phyloP scores from a whole-genome alignment of 2,329 filamentous ascomycete genomes.

The Ceratocystis alfenasii region DNA sequence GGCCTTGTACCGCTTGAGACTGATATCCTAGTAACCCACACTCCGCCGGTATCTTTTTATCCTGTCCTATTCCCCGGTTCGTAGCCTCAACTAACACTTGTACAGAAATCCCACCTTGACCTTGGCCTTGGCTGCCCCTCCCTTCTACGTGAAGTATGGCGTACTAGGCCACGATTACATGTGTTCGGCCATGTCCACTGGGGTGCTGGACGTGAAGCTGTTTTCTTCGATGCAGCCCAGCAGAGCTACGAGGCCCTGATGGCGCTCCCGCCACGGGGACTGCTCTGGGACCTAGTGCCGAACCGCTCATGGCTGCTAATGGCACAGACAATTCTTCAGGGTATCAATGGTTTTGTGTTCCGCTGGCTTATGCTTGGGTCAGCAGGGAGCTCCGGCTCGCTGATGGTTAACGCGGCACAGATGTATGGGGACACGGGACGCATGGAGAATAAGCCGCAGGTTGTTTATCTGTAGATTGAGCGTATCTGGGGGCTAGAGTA shows the following conservation, averaged over 20 bases:
- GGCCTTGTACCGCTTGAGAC: slow-evolving; percentile 57
- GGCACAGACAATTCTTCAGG: slow-evolving; percentile 35
- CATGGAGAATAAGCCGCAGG: slow-evolving; percentile 32
- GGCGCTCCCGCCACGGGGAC: slow-evolving; percentile 33
- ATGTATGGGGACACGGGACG: slow-evolving; percentile 43
- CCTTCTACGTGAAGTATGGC: slow-evolving; percentile 60
- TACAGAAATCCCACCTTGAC: slow-evolving; percentile 54
- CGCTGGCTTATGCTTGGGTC: slow-evolving; percentile 46
- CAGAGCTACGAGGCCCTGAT: slow-evolving; percentile 56
- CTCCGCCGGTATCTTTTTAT: slow-evolving; percentile 47
- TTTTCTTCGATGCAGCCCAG: slow-evolving; percentile 67
- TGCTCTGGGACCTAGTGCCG: slow-evolving; percentile 37
- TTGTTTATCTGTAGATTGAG: slow-evolving; percentile 24
- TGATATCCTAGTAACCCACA: slow-evolving; percentile 72
- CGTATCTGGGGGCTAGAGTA: not conserved
- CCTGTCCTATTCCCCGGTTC: not conserved
- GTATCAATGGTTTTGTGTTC: slow-evolving; percentile 39
- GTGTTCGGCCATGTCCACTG: slow-evolving; percentile 80
- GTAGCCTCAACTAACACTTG: slow-evolving; percentile 7
- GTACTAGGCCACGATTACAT: slow-evolving; percentile 61
- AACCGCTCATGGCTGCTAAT: slow-evolving; percentile 38
- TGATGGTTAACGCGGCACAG: slow-evolving; percentile 48
- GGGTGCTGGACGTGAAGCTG: slow-evolving; percentile 55
- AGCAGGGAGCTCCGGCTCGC: slow-evolving; percentile 37
- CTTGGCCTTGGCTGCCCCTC: slow-evolving; percentile 58